A percentile compares a stretch with the other conserved stretches of the same genome.
These are phyloP conservation scores for Cordyceps cateniannulata DNA, from an alignment of 2,329 filamentous ascomycete species.

Conservation along the genomic window DNA sequence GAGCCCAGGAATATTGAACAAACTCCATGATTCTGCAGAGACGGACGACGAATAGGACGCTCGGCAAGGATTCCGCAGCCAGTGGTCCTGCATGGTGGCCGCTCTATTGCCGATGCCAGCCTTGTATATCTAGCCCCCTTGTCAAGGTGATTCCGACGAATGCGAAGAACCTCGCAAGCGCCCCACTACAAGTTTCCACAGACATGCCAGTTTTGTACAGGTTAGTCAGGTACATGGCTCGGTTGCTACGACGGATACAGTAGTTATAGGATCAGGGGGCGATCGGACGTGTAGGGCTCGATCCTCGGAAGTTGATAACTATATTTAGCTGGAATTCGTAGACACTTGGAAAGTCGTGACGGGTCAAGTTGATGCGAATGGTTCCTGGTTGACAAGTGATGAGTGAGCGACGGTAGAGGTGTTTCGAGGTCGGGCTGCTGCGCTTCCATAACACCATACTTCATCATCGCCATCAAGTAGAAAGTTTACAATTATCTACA, in stretches of 20 bases:
- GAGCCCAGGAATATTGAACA: background rate
- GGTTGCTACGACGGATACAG: background rate
- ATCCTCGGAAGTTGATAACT: background rate
- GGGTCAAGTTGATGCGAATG: too few species aligned
- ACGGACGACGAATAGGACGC: background rate
- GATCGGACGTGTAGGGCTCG: background rate
- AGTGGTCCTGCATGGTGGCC: background rate
- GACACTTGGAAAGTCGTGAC: too few species aligned
- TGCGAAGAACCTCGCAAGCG: slow-evolving; percentile 3
- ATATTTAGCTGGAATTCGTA: background rate
- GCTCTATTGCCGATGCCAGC: background rate
- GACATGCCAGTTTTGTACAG: background rate
- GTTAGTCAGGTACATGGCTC: background rate
- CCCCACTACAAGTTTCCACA: background rate
- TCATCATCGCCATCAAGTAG: too few species aligned
- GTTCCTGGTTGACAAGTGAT: too few species aligned
- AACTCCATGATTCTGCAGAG: background rate
- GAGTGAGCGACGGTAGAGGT: too few species aligned
- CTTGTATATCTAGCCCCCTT: too few species aligned
- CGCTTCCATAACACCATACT: too few species aligned
- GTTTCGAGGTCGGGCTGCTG: too few species aligned
- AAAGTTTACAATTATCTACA: too few species aligned
- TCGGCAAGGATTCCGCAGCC: background rate
- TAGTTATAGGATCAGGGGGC: background rate
- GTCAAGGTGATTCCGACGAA: slow-evolving; percentile 5